Base-by-base conservation (phyloP, 768 basidiomycete species). In the Mycena latifolia region DNA sequence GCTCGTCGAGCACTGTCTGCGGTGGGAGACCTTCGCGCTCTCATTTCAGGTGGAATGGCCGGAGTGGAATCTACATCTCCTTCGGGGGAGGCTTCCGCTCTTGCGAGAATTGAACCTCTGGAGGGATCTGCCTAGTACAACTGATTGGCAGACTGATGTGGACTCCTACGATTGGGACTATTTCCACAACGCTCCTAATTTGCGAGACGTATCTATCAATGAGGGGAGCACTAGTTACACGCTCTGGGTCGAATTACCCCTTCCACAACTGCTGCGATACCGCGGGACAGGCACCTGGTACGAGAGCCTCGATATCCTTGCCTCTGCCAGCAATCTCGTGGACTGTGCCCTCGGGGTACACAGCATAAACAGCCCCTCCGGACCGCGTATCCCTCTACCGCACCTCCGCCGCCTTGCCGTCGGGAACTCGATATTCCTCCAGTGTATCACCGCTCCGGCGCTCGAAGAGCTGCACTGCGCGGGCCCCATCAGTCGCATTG, bases 11-110 rank as follows among this genome's bases (percentile, higher is more conserved):
- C 43, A 62, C 15, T 54, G 52, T 20, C 9, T n/a, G 46, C 51
- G 61, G 1, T 62, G 61, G 61, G 45, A 62, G 35, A 62, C 31
- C 3, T 6, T 37, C 11, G 9, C 10, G 31, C 15, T 62, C 4
- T 35, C 18, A 11, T 29, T 43, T 4, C 41, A 52, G 22, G 4
- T 1, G 18, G 14, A 10, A 4, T 0, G 54, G 14, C 55, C 47
- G 14, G 20, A 22, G 5, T 8, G 9, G 6, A n/a, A n/a, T n/a
- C 41, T 52, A 2, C 29, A 3, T 9, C 2, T 7, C n/a, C 14
- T 55, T 14, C 33, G n/a, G 8, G 46, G n/a, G 5, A 1, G 14
- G 1, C 43, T 64, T n/a, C 50, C 47, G 1, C 39, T 51, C 20
- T 45, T 64, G 18, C 55, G 55, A 8, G 20, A 41, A 33, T 37